phyloP scores from a whole-genome alignment of 352 stramenopile species.

The Globisporangium nodosum region DNA sequence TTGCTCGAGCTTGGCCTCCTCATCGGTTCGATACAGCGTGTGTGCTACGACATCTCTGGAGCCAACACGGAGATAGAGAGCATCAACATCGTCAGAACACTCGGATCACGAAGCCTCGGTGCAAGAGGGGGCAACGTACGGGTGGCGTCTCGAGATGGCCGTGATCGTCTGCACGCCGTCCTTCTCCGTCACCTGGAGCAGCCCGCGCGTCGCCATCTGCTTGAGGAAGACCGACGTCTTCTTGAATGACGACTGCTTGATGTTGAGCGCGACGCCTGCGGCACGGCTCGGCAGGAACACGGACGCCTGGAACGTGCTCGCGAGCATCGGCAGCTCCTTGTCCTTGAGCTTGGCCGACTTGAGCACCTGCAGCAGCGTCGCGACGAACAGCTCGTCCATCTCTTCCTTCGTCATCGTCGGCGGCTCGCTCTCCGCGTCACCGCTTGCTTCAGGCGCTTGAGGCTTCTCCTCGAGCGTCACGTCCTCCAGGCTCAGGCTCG shows the following conservation, averaged over 20 bases:
- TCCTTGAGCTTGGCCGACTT: constrained; percentile 48
- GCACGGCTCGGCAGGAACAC: constrained; percentile 59
- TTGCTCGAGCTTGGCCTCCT: constrained; percentile 45
- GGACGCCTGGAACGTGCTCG: constrained; percentile 67
- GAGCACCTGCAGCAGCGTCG: constrained; percentile 60
- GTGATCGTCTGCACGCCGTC: constrained; percentile 81
- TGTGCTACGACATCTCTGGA: constrained; percentile 54
- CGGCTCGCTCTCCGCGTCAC: constrained; percentile 13
- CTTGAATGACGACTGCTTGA: constrained; percentile 81
- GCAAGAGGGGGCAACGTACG: constrained; percentile 33
- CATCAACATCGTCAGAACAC: neutral
- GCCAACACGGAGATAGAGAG: neutral
- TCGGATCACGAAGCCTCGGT: no score
- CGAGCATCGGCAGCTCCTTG: constrained; percentile 74
- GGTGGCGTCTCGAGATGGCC: constrained; percentile 48
- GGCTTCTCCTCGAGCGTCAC: constrained; percentile 40
- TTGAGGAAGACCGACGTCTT: constrained; percentile 75
- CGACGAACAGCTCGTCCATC: constrained; percentile 71
- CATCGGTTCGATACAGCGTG: constrained; percentile 43
- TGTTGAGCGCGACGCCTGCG: constrained; percentile 46
- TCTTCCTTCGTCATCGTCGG: constrained; percentile 39
- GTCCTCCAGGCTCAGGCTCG: constrained; percentile 6
- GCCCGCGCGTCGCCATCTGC: constrained; percentile 45
- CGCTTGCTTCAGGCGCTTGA: neutral
- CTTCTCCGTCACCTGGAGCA: constrained; percentile 57